phyloP scores from a whole-genome alignment of 305 asterid genomes.

The Fraxinus greggii region DNA sequence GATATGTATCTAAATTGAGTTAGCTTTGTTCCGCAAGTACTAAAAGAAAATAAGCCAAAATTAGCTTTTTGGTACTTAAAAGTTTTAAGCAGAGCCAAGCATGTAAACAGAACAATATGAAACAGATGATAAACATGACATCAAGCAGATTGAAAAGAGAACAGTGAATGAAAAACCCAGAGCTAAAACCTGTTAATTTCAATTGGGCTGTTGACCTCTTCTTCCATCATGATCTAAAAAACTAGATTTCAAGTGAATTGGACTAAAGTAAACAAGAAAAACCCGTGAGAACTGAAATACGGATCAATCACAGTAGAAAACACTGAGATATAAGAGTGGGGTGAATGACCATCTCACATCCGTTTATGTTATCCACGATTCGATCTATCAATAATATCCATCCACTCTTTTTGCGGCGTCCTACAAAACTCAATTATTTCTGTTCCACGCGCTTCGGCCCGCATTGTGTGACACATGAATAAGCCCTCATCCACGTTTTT shows the following conservation, averaged over 20 bases:
- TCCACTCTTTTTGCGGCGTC: neutral
- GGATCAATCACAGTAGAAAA: neutral
- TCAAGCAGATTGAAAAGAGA: slow-evolving; percentile 14
- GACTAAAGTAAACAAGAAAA: neutral
- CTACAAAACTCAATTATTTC: neutral
- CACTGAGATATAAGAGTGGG: neutral
- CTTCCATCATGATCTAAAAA: slow-evolving; percentile 37
- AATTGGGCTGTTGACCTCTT: slow-evolving; percentile 27
- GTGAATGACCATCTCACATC: neutral
- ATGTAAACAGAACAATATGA: neutral
- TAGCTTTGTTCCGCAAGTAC: neutral
- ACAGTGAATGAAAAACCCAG: slow-evolving; percentile 10
- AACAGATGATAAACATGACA: neutral
- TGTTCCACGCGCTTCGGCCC: neutral
- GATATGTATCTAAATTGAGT: neutral
- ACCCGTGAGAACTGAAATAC: neutral
- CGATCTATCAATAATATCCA: neutral
- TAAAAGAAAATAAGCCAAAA: neutral
- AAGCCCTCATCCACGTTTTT: neutral
- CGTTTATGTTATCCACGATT: neutral
- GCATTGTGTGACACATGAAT: neutral
- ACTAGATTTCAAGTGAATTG: neutral
- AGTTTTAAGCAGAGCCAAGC: neutral
- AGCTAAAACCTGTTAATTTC: slow-evolving; percentile 39
- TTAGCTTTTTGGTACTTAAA: neutral